Evolutionary conservation across 352 stramenopile genomes (phyloP).

Genomic region (Pythium chondricola): DNA sequence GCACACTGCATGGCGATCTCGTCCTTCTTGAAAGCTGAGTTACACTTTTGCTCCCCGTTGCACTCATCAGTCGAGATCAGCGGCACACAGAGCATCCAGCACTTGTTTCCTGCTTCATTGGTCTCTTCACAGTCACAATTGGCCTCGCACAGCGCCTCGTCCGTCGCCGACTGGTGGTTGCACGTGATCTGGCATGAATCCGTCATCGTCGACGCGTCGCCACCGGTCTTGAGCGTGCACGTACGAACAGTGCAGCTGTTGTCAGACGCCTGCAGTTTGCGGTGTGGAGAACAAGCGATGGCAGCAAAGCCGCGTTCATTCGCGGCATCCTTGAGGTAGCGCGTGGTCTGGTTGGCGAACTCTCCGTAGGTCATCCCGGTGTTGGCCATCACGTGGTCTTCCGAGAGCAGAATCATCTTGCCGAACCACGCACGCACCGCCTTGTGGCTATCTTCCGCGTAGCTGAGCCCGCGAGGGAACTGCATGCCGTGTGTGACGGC

Average conservation of each 20-base stretch:
- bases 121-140: slow-evolving; percentile 17
- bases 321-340: slow-evolving; percentile 15
- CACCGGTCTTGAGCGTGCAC: slow-evolving; percentile 11
- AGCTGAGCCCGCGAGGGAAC: slow-evolving; percentile 42
- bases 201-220: background rate
- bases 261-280: slow-evolving; percentile 19
- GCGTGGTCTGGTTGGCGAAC: slow-evolving; percentile 22
- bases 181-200: slow-evolving; percentile 19
- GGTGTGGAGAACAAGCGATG: slow-evolving; percentile 21
- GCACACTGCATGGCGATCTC: slow-evolving; percentile 17
- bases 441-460: slow-evolving; percentile 22
- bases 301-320: slow-evolving; percentile 16
- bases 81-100: slow-evolving; percentile 26
- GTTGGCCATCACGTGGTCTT: slow-evolving; percentile 26
- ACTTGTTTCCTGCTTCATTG: slow-evolving; percentile 4
- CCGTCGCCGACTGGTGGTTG: slow-evolving; percentile 17
- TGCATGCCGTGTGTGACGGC: slow-evolving; percentile 74
- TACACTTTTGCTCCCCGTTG: slow-evolving; percentile 23
- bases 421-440: slow-evolving; percentile 51
- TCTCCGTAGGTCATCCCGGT: slow-evolving; percentile 22
- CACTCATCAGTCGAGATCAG: slow-evolving; percentile 13
- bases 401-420: slow-evolving; percentile 30
- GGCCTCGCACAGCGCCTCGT: slow-evolving; percentile 11
- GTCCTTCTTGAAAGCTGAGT: slow-evolving; percentile 14
- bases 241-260: slow-evolving; percentile 17